Base-by-base conservation (phyloP, 2,329 filamentous ascomycete species). In the Neocucurbitaria cava region DNA sequence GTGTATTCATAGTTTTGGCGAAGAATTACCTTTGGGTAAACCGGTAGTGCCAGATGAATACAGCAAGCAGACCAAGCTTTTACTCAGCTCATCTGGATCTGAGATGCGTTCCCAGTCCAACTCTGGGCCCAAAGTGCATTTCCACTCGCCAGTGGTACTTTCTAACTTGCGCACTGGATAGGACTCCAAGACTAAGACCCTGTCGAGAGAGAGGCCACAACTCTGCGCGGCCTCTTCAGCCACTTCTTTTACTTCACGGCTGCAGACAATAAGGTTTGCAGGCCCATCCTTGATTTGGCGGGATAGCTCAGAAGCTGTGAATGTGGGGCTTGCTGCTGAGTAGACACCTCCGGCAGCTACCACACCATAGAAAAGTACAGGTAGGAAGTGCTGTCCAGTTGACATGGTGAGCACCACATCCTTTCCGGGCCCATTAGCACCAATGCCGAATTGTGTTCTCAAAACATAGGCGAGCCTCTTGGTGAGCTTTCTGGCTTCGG, bases 331-430 rank as follows among this genome's bases (percentile, higher is more conserved):
- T 0, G 82, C 82, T 6, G 82, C 79, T 4, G 81, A 83, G 60
- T 83, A 86, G 26, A 87, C 78, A n/a, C 83, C 85, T 2, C 82
- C 84, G 3, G 85, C 84, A 10, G 81, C 84, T 46, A 87, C 74
- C 43, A 85, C 79, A n/a, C 79, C 81, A 59, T 77, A 86, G 71
- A 87, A 85, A 2, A 83, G 52, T 23, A 78, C 76, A 0, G 82
- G 83, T 74, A 38, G 79, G 78, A 57, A 86, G 82, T 3, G 84
- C 84, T 2, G 80, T 78, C 1, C 81, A 82, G 28, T 85, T 79
- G 33, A 79, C 76, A 17, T 26, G 26, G 26, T 28, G 26, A 28
- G 18, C n/a, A 41, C 39, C 7, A 41, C 39, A 21, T 41, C 39
- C 39, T 41, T 23, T 28, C 26, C 26, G 26, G 26, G 10, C 26